phyloP scores from a whole-genome alignment of 1,284 basidiomycete genomes.

The Phylloporus sp. region DNA sequence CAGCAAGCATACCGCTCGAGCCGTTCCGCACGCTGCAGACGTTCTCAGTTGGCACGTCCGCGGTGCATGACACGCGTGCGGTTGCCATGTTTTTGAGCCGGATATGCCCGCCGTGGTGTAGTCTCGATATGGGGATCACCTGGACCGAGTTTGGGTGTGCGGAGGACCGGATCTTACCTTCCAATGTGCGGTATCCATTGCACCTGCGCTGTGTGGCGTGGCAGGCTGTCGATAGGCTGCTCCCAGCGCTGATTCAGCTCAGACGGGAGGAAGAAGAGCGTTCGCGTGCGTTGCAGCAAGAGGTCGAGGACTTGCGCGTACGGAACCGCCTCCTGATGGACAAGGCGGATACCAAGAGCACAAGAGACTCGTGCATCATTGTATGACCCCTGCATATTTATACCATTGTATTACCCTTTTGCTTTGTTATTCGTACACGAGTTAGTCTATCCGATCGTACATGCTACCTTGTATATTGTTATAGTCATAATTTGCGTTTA shows the following conservation, averaged over 20 bases:
- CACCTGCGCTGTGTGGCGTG: conserved; percentile 50
- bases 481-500: conserved; percentile 14
- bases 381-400: conserved; percentile 15
- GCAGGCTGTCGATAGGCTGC: conserved; percentile 51
- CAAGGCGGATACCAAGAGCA: conserved; percentile 19
- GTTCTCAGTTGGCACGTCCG: conserved; percentile 60
- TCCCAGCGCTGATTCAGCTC: conserved; percentile 58
- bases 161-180: conserved; percentile 33
- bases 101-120: conserved; percentile 52
- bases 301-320: conserved; percentile 61
- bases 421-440: neutral
- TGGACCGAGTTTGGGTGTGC: conserved; percentile 45
- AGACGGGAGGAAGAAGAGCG: conserved; percentile 57
- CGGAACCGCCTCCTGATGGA: conserved; percentile 55
- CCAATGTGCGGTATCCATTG: conserved; percentile 32
- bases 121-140: conserved; percentile 51
- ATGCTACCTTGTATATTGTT: conserved; percentile 13
- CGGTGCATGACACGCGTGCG: conserved; percentile 47
- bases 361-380: conserved; percentile 36
- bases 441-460: conserved; percentile 8
- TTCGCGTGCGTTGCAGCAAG: conserved; percentile 49
- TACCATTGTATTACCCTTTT: neutral
- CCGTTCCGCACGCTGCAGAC: conserved; percentile 49
- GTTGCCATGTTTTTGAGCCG: conserved; percentile 64
- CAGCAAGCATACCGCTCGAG: conserved; percentile 25